Evolutionary conservation across 1,284 basidiomycete species (phyloP).

Genomic region (Puccinia hordei): DNA sequence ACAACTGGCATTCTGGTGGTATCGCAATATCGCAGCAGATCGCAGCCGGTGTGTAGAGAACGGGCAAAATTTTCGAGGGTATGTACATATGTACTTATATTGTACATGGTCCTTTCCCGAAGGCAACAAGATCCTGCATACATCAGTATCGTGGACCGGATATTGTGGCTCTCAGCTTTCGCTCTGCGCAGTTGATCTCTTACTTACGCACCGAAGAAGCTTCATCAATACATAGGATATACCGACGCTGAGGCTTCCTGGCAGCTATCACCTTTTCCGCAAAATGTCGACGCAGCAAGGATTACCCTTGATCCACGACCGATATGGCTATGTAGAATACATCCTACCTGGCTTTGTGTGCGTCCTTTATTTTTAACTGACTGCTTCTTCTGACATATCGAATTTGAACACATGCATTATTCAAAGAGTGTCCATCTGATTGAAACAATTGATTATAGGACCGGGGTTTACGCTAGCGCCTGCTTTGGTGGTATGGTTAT

Average conservation of each 20-base stretch:
- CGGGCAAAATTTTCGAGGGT: no score
- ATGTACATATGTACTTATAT: neutral
- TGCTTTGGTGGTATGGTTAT: conserved; percentile 49
- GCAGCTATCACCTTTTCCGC: neutral
- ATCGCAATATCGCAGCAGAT: neutral
- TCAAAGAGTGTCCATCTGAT: neutral
- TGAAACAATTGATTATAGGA: conserved; percentile 5
- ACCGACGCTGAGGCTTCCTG: no score
- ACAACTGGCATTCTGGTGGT: neutral
- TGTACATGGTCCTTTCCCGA: no score
- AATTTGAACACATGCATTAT: neutral
- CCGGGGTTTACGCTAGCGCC: conserved; percentile 34
- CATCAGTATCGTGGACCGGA: neutral
- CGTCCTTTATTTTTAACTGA: neutral
- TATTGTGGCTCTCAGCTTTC: neutral
- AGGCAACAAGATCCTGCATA: neutral
- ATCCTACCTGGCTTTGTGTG: conserved; percentile 23
- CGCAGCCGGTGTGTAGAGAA: no score
- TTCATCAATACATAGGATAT: neutral
- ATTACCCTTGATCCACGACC: conserved; percentile 6
- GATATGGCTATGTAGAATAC: conserved; percentile 25
- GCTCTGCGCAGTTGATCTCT: neutral
- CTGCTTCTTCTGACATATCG: neutral
- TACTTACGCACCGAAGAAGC: neutral
- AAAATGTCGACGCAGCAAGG: conserved; percentile 3